Evolutionary conservation across 2,329 filamentous ascomycete genomes (phyloP), one percentile per base, ranked within the genome.

Genomic region (Talaromyces amestolkiae): DNA sequence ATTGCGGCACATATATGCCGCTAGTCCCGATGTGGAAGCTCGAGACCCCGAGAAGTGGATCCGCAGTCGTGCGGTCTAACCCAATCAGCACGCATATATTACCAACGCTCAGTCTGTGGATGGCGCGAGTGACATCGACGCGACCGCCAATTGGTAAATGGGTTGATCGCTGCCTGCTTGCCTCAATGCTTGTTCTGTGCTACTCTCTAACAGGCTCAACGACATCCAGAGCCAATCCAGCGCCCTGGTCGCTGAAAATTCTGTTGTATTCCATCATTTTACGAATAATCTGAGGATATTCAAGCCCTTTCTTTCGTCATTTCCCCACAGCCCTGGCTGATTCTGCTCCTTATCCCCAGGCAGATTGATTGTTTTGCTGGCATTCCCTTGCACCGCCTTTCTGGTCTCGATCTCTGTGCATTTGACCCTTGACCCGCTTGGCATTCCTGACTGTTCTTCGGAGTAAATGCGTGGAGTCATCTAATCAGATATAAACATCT

Each of bases 401-500:
- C 31, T 19, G 3, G 7, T 35, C 31, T 19, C 33, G 33, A 56
- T 10, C 33, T 22, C 37, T 37, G 9, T 37, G 19, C 53, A 22
- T 9, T 56, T 62, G 31, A 35, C 60, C 60, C 47, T 62, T 54
- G 60, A 43, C 43, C 27, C 51, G 47, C 33, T 31, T 19, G 60
- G 35, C 45, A 54, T 62, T 54, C n/a, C 22, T 54, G 17, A 10
- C 41, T 60, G 3, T 24, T 24, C 1, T 45, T n/a, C 39, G 58
- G 27, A 51, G 35, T 61, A 22, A 41, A 27, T 53, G 22, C 39
- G 19, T 31, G 41, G 17, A 37, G 27, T 19, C 37, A 54, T 54
- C 51, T 54, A 35, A 39, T 56, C 53, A 37, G 31, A 56, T 60
- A 60, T 19, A 45, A 33, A 33, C 39, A 17, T 60, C 39, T 33